Percentiles rank a stretch among this genome's conserved stretches.
Evolutionary conservation across 2,329 filamentous ascomycete genomes (phyloP).

Genomic region (Exophiala viscosa): DNA sequence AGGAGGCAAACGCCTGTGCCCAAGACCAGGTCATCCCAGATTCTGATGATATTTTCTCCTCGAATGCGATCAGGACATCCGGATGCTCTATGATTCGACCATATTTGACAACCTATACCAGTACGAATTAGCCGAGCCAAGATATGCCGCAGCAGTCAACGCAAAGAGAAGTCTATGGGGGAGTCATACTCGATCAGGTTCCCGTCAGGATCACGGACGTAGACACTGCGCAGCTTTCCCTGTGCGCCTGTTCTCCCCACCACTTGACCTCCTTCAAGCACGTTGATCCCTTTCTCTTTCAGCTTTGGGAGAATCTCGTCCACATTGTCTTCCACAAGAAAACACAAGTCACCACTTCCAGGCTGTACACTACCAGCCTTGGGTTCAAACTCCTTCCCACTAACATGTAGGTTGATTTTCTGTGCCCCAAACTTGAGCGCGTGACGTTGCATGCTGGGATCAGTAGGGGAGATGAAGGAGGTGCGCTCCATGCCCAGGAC

Average conservation of each 20-base stretch:
- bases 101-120: constrained; percentile 12
- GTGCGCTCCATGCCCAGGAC: constrained; percentile 57
- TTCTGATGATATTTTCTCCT: background rate
- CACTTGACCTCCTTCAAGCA: constrained; percentile 49
- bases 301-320: constrained; percentile 45
- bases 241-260: constrained; percentile 56
- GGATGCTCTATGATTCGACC: background rate
- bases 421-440: constrained; percentile 56
- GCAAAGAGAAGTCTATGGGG: background rate
- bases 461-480: constrained; percentile 45
- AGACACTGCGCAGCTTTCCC: constrained; percentile 55
- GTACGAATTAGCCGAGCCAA: background rate
- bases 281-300: constrained; percentile 44
- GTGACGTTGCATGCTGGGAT: constrained; percentile 41
- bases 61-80: background rate
- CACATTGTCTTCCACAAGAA: constrained; percentile 53
- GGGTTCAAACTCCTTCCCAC: constrained; percentile 58
- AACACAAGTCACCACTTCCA: constrained; percentile 59
- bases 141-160: background rate
- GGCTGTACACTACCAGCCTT: constrained; percentile 53
- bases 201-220: constrained; percentile 59
- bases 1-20: too few species aligned
- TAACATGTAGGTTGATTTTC: constrained; percentile 61
- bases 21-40: background rate
- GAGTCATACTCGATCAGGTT: constrained; percentile 58